Conservation (phyloP, 768 basidiomycete species). For the Hygrocybe punicea region DNA sequence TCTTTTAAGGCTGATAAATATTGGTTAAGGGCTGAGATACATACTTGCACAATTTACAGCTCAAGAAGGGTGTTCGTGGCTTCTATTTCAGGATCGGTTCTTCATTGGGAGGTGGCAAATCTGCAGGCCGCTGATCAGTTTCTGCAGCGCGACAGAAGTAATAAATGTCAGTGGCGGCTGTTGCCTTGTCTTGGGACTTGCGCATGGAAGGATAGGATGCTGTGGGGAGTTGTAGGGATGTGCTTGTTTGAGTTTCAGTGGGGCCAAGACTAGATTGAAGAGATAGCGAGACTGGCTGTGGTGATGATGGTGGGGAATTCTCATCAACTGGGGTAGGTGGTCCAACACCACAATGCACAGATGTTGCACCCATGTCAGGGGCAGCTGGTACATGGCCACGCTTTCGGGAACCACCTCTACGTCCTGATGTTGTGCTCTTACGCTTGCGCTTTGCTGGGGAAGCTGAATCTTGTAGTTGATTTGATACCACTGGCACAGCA, state of each 20-base stretch:
- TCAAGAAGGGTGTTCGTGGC: slow-evolving; percentile 12
- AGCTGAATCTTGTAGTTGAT: background rate
- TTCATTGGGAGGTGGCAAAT: background rate
- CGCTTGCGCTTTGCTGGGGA: background rate
- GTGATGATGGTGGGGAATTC: background rate
- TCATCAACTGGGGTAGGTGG: background rate
- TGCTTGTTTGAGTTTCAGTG: background rate
- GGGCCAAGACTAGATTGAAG: background rate
- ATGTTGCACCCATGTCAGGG: background rate
- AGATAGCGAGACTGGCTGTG: background rate
- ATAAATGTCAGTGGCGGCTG: slow-evolving; percentile 20
- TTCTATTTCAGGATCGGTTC: slow-evolving; percentile 6
- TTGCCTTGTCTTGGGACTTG: background rate
- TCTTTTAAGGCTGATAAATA: background rate
- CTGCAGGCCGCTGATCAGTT: slow-evolving; percentile 3
- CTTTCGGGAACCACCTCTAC: background rate
- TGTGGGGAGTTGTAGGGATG: background rate
- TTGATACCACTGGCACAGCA: too few relatives aligned
- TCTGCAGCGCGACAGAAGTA: slow-evolving; percentile 17
- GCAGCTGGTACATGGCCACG: background rate
- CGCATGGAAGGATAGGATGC: too few relatives aligned
- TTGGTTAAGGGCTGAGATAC: slow-evolving; percentile 17
- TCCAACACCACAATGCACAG: background rate
- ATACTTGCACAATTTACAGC: slow-evolving; percentile 29
- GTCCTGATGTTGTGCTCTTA: background rate